Conservation (phyloP, 2,329 filamentous ascomycete genomes). For the Sordariomycetes sp. region DNA sequence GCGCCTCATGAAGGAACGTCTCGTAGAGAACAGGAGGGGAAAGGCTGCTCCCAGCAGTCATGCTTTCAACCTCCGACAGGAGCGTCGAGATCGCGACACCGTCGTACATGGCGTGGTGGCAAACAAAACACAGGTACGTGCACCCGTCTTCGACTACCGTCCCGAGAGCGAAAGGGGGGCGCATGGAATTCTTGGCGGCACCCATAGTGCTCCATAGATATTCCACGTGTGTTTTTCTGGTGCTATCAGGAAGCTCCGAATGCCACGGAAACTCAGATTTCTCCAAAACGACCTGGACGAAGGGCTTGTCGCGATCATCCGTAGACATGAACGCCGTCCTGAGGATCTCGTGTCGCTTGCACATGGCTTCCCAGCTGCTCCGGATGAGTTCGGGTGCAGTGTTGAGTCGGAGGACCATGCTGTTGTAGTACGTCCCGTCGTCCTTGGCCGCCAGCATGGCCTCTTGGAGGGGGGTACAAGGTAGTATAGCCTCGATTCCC, state of each 20-base stretch:
- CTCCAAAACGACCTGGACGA: slow-evolving; percentile 60
- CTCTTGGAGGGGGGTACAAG: slow-evolving; percentile 81
- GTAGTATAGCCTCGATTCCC: slow-evolving; percentile 48
- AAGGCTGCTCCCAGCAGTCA: slow-evolving; percentile 37
- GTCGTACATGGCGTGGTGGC: slow-evolving; percentile 81
- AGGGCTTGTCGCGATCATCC: slow-evolving; percentile 46
- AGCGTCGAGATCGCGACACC: slow-evolving; percentile 64
- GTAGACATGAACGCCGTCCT: slow-evolving; percentile 67
- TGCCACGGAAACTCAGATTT: slow-evolving; percentile 8
- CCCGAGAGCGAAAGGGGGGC: slow-evolving; percentile 33
- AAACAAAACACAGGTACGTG: slow-evolving; percentile 35
- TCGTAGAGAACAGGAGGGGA: slow-evolving; percentile 43
- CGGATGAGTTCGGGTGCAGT: slow-evolving; percentile 39
- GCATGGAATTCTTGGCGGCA: slow-evolving; percentile 28
- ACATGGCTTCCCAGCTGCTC: slow-evolving; percentile 51
- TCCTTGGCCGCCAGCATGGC: slow-evolving; percentile 62
- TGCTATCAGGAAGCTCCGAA: slow-evolving; percentile 7
- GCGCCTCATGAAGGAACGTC: slow-evolving; percentile 51
- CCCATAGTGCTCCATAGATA: slow-evolving; percentile 27
- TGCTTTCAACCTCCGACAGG: slow-evolving; percentile 56
- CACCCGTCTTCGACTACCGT: slow-evolving; percentile 21
- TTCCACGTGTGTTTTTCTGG: slow-evolving; percentile 24
- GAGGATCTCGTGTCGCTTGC: slow-evolving; percentile 61
- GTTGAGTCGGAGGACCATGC: slow-evolving; percentile 51
- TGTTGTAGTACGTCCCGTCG: slow-evolving; percentile 58